Base-by-base conservation (phyloP, 2,329 filamentous ascomycete genomes). In the Talaromyces sp. region DNA sequence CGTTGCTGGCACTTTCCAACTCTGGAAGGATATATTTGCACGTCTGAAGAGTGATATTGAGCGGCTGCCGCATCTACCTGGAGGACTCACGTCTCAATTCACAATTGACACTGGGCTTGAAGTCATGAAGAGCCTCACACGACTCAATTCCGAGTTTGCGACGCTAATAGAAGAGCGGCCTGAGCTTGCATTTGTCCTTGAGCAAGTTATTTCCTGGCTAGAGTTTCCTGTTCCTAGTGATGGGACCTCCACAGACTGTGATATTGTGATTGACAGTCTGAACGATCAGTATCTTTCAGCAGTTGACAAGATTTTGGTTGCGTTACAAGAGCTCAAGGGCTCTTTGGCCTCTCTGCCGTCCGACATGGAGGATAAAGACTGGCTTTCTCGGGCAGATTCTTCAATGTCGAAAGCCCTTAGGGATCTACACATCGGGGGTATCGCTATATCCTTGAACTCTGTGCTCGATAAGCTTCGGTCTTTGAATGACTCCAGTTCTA, bases 301-400 rank as follows among this genome's bases (percentile, higher is more conserved):
- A n/a, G 83, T 87, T 48, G 89, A 96, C 71, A 83, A 84, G 52
- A 82, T 93, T 28, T 84, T 97, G 1, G 88, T 93, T 36, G 87
- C 89, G 1, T 80, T 96, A 50, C 91, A 97, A 70, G 84, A 86
- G 62, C 80, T 88, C 46, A 82, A 84, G 59, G 83, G 82, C 60
- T 74, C 79, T 2, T 75, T 84, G 8, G 72, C 77, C 10, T 76
- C 77, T 3, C 74, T 86, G 1, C 85, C 87, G 1, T 69, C 73
- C 4, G 83, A 86, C 1, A 77, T 78, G 1, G 85, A 89, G 35
- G 84, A 88, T 43, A 66, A 78, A 1, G 78, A 80, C 2, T 91
- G 89, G 85, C 72, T 92, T 8, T 70, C 82, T 1, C 79, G 78
- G 45, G 78, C 83, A 61, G 81, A 80, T 60, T 78, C 82, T 22